phyloP scores from a whole-genome alignment of 495 filamentous ascomycete genomes.

The Cenococcum geophilum region DNA sequence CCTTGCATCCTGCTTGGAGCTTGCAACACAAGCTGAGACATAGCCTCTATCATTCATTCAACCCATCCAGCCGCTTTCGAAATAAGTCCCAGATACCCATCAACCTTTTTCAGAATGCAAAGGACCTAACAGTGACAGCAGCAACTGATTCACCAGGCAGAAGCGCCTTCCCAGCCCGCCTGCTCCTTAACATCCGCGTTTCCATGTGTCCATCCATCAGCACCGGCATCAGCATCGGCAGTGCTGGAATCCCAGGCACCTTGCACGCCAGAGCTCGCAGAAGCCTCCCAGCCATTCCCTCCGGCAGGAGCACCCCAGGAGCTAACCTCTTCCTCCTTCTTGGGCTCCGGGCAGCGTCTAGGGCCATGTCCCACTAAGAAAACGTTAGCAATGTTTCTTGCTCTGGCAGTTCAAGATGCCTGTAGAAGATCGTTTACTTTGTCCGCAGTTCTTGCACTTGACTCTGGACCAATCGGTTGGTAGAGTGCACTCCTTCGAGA shows the following conservation, averaged over 20 bases:
- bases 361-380: conserved; percentile 20
- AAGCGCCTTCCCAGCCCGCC: too few relatives aligned
- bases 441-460: conserved; percentile 29
- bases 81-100: too few relatives aligned
- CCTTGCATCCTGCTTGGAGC: too few relatives aligned
- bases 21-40: too few relatives aligned
- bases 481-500: conserved; percentile 33
- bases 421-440: too few relatives aligned
- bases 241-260: neutral
- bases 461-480: conserved; percentile 26
- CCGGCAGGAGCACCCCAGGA: conserved; percentile 6
- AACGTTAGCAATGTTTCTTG: conserved; percentile 5
- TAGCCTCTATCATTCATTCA: too few relatives aligned
- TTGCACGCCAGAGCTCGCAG: neutral
- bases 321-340: conserved; percentile 2
- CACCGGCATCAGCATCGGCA: conserved; percentile 2
- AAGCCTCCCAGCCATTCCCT: conserved; percentile 1
- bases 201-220: neutral
- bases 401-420: neutral
- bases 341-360: conserved; percentile 15
- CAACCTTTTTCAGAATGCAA: too few relatives aligned
- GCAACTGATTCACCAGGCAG: too few relatives aligned
- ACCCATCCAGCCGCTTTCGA: too few relatives aligned
- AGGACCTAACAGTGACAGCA: too few relatives aligned
- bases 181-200: too few relatives aligned